Evolutionary conservation across 148 eudicot genomes (phyloP), one percentile per base, ranked within the genome.

Genomic region (Chenopodium quinoa): DNA sequence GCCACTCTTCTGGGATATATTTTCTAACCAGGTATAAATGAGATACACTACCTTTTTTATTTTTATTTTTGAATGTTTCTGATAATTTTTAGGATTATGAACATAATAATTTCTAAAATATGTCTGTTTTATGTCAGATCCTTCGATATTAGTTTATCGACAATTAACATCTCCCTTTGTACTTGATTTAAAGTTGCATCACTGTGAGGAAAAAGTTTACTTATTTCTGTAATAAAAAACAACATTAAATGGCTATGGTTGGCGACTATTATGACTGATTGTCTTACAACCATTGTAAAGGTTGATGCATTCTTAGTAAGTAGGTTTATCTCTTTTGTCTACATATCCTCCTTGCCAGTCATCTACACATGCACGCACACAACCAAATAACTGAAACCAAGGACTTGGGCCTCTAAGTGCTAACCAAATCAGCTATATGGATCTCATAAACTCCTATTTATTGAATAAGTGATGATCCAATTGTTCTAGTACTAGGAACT

Each of bases 1-100:
- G 48, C 94, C 94, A n/a, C 92, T 91, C 79, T 91, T 91, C 84
- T 91, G 94, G 94, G 94, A 91, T 79, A 75, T 91, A 76, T 91
- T 90, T 86, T 88, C 83, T 34, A 82, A 90, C 64, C 92, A 91
- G 94, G 94, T 91, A 78, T 50, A 67, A 67, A 74, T 48, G 68
- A 62, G 58, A 50, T 46, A 46, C 4, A 37, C 37, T 50, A 22
- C 54, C 14, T 75, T 0, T 54, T 78, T 37, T 5, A 5, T 37
- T 37, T 37, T 6, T 37, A 37, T 4, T 37, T 0, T 65, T 31
- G 23, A 1, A 19, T 63, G 9, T 54, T 23, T 54, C 22, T 80
- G 64, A 34, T 58, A n/a, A 27, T 67, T 67, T 0, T 29, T 17
- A 12, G n/a, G 71, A 67, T 27, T 11, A 66, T 66, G 34, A 25